Base-by-base conservation (phyloP, 768 basidiomycete species). In the Naganishia vishniacii region DNA sequence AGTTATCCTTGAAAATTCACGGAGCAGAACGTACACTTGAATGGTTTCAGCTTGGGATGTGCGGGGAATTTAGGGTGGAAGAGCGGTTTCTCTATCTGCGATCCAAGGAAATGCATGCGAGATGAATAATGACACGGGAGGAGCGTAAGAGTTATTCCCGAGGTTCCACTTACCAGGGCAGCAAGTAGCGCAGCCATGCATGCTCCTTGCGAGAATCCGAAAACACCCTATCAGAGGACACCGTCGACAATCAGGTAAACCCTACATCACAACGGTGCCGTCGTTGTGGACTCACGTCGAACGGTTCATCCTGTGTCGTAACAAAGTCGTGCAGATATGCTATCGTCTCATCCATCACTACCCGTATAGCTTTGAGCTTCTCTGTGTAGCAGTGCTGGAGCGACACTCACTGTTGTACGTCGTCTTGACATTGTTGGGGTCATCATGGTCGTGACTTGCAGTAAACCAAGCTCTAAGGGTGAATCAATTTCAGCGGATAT, bases 191-290 rank as follows among this genome's bases (percentile, higher is more conserved):
- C 72, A 8, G 74, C 73, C 75, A 77, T 75, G 56, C 73, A 72
- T 32, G 69, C 75, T n/a, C 75, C 75, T 64, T 77, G 75, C 3
- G 73, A 74, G 65, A 77, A 77, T 1, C 75, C 75, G 69, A 77
- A 72, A 13, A 75, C 68, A 31, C 74, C 74, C 73, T 75, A 41
- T 49, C n/a, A 31, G 0, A n/a, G 15, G 23, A 26, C 34, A 37
- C 12, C 2, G 23, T 62, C 28, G 25, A 16, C n/a, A n/a, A n/a
- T n/a, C n/a, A n/a, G n/a, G n/a, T n/a, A n/a, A n/a, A n/a, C n/a
- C n/a, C n/a, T n/a, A n/a, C n/a, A n/a, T n/a, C n/a, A n/a, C n/a
- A n/a, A n/a, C n/a, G n/a, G n/a, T n/a, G n/a, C n/a, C n/a, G n/a
- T n/a, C n/a, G n/a, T n/a, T n/a, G n/a, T n/a, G n/a, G 23, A 45